phyloP scores from a whole-genome alignment of 2,329 filamentous ascomycete species.

The Chrysoporthe puriensis region DNA sequence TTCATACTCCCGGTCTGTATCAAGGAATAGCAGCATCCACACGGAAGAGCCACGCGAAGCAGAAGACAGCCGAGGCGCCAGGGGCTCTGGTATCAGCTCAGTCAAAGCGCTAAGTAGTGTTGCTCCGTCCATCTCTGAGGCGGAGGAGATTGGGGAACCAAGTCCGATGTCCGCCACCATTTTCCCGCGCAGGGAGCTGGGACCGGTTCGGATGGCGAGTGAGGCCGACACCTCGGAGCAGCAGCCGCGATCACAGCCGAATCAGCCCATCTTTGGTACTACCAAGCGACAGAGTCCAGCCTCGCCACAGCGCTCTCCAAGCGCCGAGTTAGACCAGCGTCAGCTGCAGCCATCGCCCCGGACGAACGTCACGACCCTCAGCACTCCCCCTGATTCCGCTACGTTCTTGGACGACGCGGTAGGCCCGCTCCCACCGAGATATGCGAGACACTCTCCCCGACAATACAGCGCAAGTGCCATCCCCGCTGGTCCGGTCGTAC shows the following conservation, averaged over 20 bases:
- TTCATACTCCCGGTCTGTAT: conserved; percentile 44
- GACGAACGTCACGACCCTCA: conserved; percentile 43
- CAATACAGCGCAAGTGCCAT: conserved; percentile 12
- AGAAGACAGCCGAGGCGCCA: conserved; percentile 26
- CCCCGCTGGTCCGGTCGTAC: conserved; percentile 30
- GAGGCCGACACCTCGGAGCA: conserved; percentile 16
- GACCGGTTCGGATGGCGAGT: conserved; percentile 1
- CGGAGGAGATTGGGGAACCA: conserved; percentile 10
- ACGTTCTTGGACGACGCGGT: conserved; percentile 40
- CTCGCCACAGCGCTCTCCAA: conserved; percentile 33
- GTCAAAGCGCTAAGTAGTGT: conserved; percentile 31
- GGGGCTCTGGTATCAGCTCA: conserved; percentile 14
- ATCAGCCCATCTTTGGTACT: conserved; percentile 34
- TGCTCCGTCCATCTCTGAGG: conserved; percentile 43
- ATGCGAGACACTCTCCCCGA: conserved; percentile 23
- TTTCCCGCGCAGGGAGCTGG: conserved; percentile 19
- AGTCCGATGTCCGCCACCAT: conserved; percentile 9
- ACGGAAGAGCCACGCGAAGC: conserved; percentile 44
- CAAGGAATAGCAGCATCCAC: conserved; percentile 45
- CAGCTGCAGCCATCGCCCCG: conserved; percentile 28
- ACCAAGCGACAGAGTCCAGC: conserved; percentile 27
- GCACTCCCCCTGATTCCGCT: conserved; percentile 36
- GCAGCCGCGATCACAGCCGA: conserved; percentile 16
- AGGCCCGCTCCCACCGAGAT: conserved; percentile 38
- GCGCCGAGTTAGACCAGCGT: conserved; percentile 20